Evolutionary conservation across 2,329 filamentous ascomycete species (phyloP).

Genomic region (Fusarium sulawesiense): DNA sequence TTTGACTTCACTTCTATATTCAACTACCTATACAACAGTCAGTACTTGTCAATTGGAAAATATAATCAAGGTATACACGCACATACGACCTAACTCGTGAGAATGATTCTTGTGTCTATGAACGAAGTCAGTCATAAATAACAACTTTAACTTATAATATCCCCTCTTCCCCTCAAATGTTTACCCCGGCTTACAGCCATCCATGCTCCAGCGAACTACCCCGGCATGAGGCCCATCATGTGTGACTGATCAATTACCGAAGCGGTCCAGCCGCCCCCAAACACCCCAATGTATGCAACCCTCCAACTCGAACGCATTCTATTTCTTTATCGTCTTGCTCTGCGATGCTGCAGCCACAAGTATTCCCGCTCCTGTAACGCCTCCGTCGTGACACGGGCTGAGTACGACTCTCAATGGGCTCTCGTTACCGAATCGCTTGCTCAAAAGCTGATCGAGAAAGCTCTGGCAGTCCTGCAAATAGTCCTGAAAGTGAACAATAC

Average conservation of each 20-base stretch:
- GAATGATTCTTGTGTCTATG: slow-evolving; percentile 30
- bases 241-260: slow-evolving; percentile 35
- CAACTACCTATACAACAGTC: neutral
- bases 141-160: slow-evolving; percentile 7
- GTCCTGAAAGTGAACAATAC: slow-evolving; percentile 82
- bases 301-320: slow-evolving; percentile 9
- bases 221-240: slow-evolving; percentile 20
- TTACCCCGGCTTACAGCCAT: slow-evolving; percentile 25
- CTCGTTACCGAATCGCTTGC: slow-evolving; percentile 42
- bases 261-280: slow-evolving; percentile 37
- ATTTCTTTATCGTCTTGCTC: slow-evolving; percentile 53
- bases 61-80: too few species aligned
- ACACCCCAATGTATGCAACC: slow-evolving; percentile 29
- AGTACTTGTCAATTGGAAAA: neutral
- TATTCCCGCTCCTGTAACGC: slow-evolving; percentile 71
- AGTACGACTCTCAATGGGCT: slow-evolving; percentile 60
- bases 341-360: slow-evolving; percentile 60
- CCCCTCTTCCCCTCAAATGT: slow-evolving; percentile 18
- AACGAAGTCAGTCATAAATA: slow-evolving; percentile 14
- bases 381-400: slow-evolving; percentile 69
- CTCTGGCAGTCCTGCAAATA: slow-evolving; percentile 76
- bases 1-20: slow-evolving; percentile 1
- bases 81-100: slow-evolving; percentile 13
- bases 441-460: slow-evolving; percentile 70
- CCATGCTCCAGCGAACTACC: slow-evolving; percentile 21